Conservation (phyloP, 768 basidiomycete genomes). For the Pulveroboletus sp. region DNA sequence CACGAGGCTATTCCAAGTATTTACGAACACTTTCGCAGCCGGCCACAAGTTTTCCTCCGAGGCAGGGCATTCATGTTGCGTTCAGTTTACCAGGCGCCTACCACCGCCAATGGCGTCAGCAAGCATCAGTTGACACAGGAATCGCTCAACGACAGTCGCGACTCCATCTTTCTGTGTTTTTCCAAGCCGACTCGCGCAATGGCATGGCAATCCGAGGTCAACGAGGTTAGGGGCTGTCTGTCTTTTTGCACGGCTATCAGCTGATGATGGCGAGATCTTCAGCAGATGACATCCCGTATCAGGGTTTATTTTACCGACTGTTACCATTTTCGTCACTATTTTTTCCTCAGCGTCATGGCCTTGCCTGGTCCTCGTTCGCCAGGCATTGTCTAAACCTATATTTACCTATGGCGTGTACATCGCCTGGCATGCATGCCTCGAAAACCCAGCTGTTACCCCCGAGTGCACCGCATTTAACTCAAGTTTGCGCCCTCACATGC, state of each 20-base stretch:
- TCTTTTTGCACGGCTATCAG: slow-evolving; percentile 1
- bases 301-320: slow-evolving; percentile 4
- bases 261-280: slow-evolving; percentile 2
- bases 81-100: slow-evolving; percentile 3
- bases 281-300: slow-evolving; percentile 5
- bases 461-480: slow-evolving; percentile 13
- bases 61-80: slow-evolving; percentile 6
- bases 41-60: slow-evolving; percentile 26
- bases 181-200: neutral
- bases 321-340: slow-evolving; percentile 5
- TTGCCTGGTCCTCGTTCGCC: slow-evolving; percentile 22
- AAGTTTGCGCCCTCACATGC: slow-evolving; percentile 25
- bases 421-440: slow-evolving; percentile 26
- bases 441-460: slow-evolving; percentile 11
- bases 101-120: slow-evolving; percentile 4
- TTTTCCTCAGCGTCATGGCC: slow-evolving; percentile 13
- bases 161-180: neutral
- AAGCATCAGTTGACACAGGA: neutral
- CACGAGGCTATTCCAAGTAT: slow-evolving; percentile 16
- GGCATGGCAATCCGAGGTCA: slow-evolving; percentile 7
- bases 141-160: neutral
- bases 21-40: slow-evolving; percentile 16
- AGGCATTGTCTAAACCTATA: slow-evolving; percentile 16
- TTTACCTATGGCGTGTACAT: slow-evolving; percentile 18
- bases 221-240: slow-evolving; percentile 1